Percentiles rank a stretch among this genome's conserved stretches.
Evolutionary conservation across 768 basidiomycete genomes (phyloP).

Genomic region (Neoboletus magnificus): DNA sequence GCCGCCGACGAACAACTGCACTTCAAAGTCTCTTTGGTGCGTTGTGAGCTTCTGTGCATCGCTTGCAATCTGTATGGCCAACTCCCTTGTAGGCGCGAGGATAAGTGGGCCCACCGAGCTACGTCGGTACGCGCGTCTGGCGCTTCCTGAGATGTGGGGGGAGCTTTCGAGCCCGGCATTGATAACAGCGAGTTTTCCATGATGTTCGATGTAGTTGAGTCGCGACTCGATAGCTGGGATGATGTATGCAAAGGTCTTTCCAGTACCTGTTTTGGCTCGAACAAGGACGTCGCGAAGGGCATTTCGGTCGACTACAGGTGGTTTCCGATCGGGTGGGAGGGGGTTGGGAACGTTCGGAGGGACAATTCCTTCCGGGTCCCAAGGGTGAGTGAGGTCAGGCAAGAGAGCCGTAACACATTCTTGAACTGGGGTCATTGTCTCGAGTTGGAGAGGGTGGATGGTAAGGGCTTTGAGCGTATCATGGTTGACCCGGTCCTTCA

Average conservation of each 20-base stretch:
- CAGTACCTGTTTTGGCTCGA: constrained; percentile 85
- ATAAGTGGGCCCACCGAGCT: constrained; percentile 67
- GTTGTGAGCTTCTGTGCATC: constrained; percentile 68
- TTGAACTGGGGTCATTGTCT: constrained; percentile 79
- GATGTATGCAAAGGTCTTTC: constrained; percentile 87
- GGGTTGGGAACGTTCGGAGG: neutral
- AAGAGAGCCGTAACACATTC: constrained; percentile 72
- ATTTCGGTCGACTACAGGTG: constrained; percentile 3
- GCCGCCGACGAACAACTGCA: constrained; percentile 78
- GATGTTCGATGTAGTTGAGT: constrained; percentile 50
- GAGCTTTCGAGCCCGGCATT: constrained; percentile 42
- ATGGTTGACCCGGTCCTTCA: constrained; percentile 38
- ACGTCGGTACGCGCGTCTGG: constrained; percentile 39
- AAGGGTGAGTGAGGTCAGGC: constrained; percentile 61
- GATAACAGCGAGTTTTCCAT: constrained; percentile 37
- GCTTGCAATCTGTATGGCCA: constrained; percentile 85
- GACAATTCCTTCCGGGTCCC: constrained; percentile 33
- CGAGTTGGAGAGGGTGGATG: constrained; percentile 60
- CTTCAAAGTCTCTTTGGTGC: constrained; percentile 62
- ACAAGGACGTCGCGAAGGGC: constrained; percentile 69
- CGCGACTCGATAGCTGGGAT: constrained; percentile 83
- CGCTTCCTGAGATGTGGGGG: constrained; percentile 27
- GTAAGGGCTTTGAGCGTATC: constrained; percentile 59
- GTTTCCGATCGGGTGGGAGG: neutral
- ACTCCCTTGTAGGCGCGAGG: constrained; percentile 86